Conservation (phyloP, 331 rosid species). For the Dryas integrifolia region DNA sequence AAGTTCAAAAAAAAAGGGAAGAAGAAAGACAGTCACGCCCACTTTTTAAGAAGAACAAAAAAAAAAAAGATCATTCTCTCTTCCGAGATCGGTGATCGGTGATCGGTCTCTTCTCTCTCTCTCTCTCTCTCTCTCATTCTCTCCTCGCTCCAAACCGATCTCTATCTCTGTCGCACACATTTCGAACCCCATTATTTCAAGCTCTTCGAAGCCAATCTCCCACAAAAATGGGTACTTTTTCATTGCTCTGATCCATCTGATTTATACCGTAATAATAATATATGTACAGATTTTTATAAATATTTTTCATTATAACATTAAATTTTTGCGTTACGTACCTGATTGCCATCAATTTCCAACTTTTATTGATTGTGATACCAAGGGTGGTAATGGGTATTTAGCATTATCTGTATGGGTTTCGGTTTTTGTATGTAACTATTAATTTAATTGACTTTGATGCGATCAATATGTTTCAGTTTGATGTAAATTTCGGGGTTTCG, state of each 20-base stretch:
- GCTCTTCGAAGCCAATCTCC: slow-evolving; percentile 26
- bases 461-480: slow-evolving; percentile 29
- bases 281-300: slow-evolving; percentile 4
- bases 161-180: slow-evolving; percentile 27
- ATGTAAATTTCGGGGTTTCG: slow-evolving; percentile 23
- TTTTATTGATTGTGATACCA: slow-evolving; percentile 6
- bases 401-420: slow-evolving; percentile 33
- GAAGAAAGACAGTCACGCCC: slow-evolving; percentile 27
- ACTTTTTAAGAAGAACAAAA: slow-evolving; percentile 28
- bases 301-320: slow-evolving; percentile 18
- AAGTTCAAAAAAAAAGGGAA: neutral
- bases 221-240: slow-evolving; percentile 51
- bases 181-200: slow-evolving; percentile 25
- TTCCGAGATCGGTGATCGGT: slow-evolving; percentile 36
- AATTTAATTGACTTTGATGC: slow-evolving; percentile 24
- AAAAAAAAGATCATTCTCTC: slow-evolving; percentile 13
- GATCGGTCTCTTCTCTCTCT: slow-evolving; percentile 28
- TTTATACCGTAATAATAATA: slow-evolving; percentile 12
- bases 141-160: slow-evolving; percentile 21
- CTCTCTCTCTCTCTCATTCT: slow-evolving; percentile 31
- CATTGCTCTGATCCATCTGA: slow-evolving; percentile 30
- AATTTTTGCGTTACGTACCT: slow-evolving; percentile 14
- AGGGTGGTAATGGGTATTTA: slow-evolving; percentile 14
- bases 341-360: slow-evolving; percentile 28
- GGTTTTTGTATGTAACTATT: neutral